These are phyloP conservation scores for Fragilaria radians DNA, from an alignment of 108 stramenopile genomes.

Conservation along the genomic window DNA sequence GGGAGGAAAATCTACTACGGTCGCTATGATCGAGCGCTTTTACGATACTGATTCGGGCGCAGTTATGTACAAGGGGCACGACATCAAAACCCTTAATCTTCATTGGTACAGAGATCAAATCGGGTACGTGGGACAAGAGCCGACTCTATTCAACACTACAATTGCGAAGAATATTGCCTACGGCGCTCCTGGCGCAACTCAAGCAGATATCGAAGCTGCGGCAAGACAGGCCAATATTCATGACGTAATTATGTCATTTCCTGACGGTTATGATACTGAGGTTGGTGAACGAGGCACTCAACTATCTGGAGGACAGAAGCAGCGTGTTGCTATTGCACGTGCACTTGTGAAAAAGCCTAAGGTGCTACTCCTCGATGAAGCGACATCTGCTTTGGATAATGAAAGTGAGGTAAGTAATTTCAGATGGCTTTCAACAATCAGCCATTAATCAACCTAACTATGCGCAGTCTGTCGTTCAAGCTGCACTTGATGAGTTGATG, in stretches of 20 bases:
- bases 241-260: conserved; percentile 74
- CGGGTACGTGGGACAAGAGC: conserved; percentile 91
- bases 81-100: conserved; percentile 66
- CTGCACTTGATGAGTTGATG: conserved; percentile 79
- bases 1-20: conserved; percentile 80
- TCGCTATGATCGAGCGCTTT: conserved; percentile 85
- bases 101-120: conserved; percentile 79
- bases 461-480: conserved; percentile 65
- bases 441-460: conserved; percentile 32
- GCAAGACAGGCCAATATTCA: conserved; percentile 84
- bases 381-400: conserved; percentile 74
- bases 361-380: conserved; percentile 87
- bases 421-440: conserved; percentile 13
- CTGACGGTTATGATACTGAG: conserved; percentile 38
- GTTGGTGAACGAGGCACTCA: conserved; percentile 51
- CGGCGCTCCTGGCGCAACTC: conserved; percentile 49
- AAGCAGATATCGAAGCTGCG: conserved; percentile 68
- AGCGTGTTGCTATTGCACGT: conserved; percentile 84
- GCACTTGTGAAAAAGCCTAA: conserved; percentile 77
- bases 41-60: conserved; percentile 85
- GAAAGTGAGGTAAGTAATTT: conserved; percentile 21
- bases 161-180: conserved; percentile 89
- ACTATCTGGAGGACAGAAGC: conserved; percentile 66
- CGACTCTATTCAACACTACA: conserved; percentile 79
- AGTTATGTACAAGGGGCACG: conserved; percentile 73